Evolutionary conservation across 2,329 filamentous ascomycete species (phyloP).

Genomic region (Aspergillus sp.): DNA sequence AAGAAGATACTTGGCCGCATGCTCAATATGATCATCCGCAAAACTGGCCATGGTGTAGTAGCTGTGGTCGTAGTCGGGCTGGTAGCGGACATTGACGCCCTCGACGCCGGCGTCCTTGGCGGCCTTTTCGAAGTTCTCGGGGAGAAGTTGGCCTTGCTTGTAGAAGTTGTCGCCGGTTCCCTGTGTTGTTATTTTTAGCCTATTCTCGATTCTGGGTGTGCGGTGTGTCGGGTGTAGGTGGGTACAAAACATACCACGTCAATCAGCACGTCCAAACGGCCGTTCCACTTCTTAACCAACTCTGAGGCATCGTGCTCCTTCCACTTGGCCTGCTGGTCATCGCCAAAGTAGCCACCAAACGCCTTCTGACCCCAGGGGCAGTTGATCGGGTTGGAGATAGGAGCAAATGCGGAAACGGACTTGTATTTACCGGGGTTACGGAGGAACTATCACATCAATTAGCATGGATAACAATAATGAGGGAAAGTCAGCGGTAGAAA

Average conservation of each 20-base stretch:
- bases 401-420: constrained; percentile 84
- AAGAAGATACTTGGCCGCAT: constrained; percentile 80
- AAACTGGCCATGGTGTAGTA: constrained; percentile 97
- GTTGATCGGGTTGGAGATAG: constrained; percentile 77
- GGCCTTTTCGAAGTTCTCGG: constrained; percentile 83
- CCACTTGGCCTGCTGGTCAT: constrained; percentile 67
- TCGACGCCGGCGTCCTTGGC: constrained; percentile 69
- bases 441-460: constrained; percentile 56
- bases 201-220: no score
- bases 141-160: constrained; percentile 85
- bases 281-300: constrained; percentile 71
- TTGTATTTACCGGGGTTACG: constrained; percentile 88
- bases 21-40: constrained; percentile 81
- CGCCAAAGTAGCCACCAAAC: constrained; percentile 84
- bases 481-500: neutral
- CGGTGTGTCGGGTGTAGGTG: no score
- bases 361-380: constrained; percentile 97
- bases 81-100: constrained; percentile 75
- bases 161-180: constrained; percentile 96
- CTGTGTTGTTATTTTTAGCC: constrained; percentile 35
- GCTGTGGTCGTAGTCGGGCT: constrained; percentile 90
- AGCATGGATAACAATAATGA: neutral
- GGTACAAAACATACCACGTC: constrained; percentile 64
- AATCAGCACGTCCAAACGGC: constrained; percentile 71
- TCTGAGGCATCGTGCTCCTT: constrained; percentile 89